Base-by-base conservation (phyloP, 2,329 filamentous ascomycete genomes). In the Diatrype stigma region DNA sequence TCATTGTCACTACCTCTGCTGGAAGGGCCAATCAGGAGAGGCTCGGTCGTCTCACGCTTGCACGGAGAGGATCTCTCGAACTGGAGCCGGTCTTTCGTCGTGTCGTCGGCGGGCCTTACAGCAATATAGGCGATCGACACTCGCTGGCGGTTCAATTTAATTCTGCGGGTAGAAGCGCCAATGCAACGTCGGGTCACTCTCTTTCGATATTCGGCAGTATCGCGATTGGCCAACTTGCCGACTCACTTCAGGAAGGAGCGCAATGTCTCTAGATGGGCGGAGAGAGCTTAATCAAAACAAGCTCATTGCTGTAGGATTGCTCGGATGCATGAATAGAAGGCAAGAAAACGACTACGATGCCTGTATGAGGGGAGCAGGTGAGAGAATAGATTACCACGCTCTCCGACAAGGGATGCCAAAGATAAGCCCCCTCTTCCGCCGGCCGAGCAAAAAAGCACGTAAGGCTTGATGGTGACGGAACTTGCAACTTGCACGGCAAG, bases 1-100 rank as follows among this genome's bases (percentile, higher is more conserved):
- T 62, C 59, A 60, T 62, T 21, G 17, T 52, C 48, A 53, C 45
- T 21, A 23, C 45, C 50, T 44, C 26, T 30, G 10, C 10, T 30
- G 26, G 6, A 14, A 17, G 17, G 10, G 8, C 5, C 37, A 40
- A n/a, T 40, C 11, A 35, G 37, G 40, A 46, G 45, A 51, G 52
- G 37, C 35, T 48, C 30, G 50, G 23, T 50, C 49, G 32, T 51
- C 49, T 30, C 26, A n/a, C 26, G 5, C 26, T 42, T 44, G 19
- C 23, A 50, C 49, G 50, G 45, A 48, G 51, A 42, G 32, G 28
- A 44, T 37, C 34, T 12, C 16, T 17, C 34, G 34, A 6, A 12
- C 14, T 37, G 14, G 12, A 37, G 34, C 34, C 12, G 34, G 34
- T 12, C 34, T 14, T 37, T 17, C 34, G 34, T 14, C 12, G 34